These are phyloP conservation scores for Scedosporium apiospermum DNA, from an alignment of 2,329 filamentous ascomycete genomes.

Conservation along the genomic window DNA sequence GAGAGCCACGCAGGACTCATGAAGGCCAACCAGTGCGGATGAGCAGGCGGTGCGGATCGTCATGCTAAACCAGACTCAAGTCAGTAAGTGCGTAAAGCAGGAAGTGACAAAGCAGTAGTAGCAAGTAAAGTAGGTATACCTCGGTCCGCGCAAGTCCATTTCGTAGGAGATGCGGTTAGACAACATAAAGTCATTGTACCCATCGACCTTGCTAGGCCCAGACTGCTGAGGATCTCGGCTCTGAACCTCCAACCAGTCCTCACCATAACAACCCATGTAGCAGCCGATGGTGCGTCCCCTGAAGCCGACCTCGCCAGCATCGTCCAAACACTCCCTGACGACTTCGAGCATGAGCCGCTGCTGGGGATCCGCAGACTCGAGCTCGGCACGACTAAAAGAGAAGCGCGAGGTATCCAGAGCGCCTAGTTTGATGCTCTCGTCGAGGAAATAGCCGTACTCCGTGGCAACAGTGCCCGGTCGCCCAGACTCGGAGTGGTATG, in stretches of 20 bases:
- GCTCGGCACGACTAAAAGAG: conserved; percentile 16
- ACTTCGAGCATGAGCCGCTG: conserved; percentile 21
- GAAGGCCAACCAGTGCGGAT: conserved; percentile 18
- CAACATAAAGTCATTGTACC: conserved; percentile 15
- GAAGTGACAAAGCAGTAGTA: background rate
- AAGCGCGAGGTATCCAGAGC: conserved; percentile 22
- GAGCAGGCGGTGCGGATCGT: conserved; percentile 29
- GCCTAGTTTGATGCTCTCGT: conserved; percentile 12
- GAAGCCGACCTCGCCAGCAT: conserved; percentile 5
- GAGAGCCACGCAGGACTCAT: conserved; percentile 21
- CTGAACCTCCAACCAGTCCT: conserved; percentile 8
- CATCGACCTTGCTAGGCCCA: conserved; percentile 9
- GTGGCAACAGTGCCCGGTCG: conserved; percentile 12
- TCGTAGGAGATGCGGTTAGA: conserved; percentile 23
- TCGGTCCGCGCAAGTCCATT: conserved; percentile 22
- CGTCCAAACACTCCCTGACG: conserved; percentile 10
- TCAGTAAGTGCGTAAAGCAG: background rate
- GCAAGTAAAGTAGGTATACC: conserved; percentile 12
- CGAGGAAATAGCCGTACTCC: conserved; percentile 11
- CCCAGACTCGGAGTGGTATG: conserved; percentile 11
- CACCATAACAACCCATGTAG: conserved; percentile 10
- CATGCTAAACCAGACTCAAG: conserved; percentile 10
- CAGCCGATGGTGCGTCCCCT: conserved; percentile 7
- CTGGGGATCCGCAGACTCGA: conserved; percentile 19
- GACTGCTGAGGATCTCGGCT: no score